Evolutionary conservation across 139 green algal genomes (phyloP).

Genomic region (Penium margaritaceum): DNA sequence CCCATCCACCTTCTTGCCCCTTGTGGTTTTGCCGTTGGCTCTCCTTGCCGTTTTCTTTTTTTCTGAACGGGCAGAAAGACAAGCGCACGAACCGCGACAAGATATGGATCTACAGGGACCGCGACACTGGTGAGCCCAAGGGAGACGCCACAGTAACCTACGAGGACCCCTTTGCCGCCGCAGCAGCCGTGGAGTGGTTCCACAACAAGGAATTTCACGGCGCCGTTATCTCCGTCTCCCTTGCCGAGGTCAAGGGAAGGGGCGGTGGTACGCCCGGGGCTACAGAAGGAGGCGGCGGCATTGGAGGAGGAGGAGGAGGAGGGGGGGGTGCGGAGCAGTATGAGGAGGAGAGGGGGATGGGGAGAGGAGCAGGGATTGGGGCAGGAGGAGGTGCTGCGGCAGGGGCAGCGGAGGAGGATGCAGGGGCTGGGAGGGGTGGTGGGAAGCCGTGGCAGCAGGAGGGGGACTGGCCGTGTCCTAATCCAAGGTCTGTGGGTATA

Average conservation of each 20-base stretch:
- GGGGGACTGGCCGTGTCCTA: conserved; percentile 42
- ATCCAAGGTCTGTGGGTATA: conserved; percentile 33
- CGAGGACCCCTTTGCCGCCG: conserved; percentile 32
- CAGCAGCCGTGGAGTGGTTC: conserved; percentile 43
- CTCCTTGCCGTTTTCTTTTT: not conserved
- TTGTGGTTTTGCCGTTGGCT: no score
- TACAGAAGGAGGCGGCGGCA: not conserved
- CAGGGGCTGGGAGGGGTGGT: not conserved
- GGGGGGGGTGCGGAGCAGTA: not conserved
- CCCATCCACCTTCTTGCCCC: not conserved
- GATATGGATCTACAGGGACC: conserved; percentile 44
- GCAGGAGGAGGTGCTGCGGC: no score
- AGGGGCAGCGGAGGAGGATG: not conserved
- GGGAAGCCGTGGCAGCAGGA: conserved; percentile 40
- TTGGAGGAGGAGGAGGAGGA: not conserved
- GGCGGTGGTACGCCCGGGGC: not conserved
- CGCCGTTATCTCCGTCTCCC: not conserved
- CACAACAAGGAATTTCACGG: conserved; percentile 36
- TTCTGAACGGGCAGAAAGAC: conserved; percentile 32
- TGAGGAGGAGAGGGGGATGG: conserved; percentile 9
- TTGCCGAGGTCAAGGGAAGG: conserved; percentile 14
- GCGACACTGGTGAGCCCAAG: conserved; percentile 38
- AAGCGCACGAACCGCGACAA: conserved; percentile 27
- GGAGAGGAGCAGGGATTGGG: not conserved
- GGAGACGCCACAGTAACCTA: conserved; percentile 45